Evolutionary conservation across 2,329 filamentous ascomycete species (phyloP).

Genomic region (Cytospora chrysosperma): DNA sequence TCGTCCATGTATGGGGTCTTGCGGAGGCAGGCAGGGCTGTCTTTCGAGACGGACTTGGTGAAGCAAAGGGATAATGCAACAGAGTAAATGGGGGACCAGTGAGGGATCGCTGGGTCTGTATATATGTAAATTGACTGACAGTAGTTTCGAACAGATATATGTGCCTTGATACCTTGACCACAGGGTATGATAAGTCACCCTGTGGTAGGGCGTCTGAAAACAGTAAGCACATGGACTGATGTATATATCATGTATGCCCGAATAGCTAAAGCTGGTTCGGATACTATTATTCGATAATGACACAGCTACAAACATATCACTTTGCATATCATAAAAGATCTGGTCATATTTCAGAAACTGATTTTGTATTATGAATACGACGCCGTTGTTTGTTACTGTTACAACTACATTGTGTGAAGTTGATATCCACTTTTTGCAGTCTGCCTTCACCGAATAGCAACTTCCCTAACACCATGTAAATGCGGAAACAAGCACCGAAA

Average conservation of each 20-base stretch:
- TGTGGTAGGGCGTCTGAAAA: too few relatives aligned
- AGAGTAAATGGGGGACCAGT: neutral
- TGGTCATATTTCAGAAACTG: neutral
- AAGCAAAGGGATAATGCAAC: slow-evolving; percentile 31
- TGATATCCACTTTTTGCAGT: neutral
- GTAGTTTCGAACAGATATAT: too few relatives aligned
- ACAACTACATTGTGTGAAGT: too few relatives aligned
- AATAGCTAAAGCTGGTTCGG: too few relatives aligned
- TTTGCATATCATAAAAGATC: neutral
- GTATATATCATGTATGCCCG: too few relatives aligned
- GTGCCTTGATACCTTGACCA: too few relatives aligned
- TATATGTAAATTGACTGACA: too few relatives aligned
- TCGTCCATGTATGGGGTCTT: slow-evolving; percentile 51
- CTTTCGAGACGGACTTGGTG: slow-evolving; percentile 43
- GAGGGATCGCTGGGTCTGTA: too few relatives aligned
- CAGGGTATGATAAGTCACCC: too few relatives aligned
- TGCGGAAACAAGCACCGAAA: neutral
- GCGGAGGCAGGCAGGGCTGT: slow-evolving; percentile 41
- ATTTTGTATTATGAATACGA: neutral
- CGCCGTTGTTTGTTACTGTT: neutral
- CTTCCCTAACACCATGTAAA: neutral
- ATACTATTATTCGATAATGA: too few relatives aligned
- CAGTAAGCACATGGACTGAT: too few relatives aligned
- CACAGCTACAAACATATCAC: neutral
- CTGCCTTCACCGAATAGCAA: neutral